Evolutionary conservation across 768 basidiomycete genomes (phyloP), one percentile per base, ranked within the genome.

Genomic region (Pisolithus marmoratus): DNA sequence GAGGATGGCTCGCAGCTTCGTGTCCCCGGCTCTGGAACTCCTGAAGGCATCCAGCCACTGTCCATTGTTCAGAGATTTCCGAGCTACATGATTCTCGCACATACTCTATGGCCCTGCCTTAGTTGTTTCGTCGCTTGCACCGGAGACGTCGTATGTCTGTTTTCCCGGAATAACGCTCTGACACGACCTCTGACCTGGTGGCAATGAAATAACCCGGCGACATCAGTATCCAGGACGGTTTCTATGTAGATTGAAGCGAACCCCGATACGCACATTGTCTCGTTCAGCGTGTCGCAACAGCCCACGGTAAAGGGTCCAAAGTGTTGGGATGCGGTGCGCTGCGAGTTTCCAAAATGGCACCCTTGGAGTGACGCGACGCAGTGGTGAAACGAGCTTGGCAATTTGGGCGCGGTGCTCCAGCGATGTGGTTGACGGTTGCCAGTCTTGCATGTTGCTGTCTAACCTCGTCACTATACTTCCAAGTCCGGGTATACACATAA

Each of bases 281-380:
- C 74, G 74, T 1, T 81, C 78, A 6, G 86, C 75, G 38, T 75
- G 60, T 26, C 74, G 70, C 45, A 89, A 66, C 14, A 94, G 73
- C 4, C 81, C 80, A 20, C 90, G 77, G 64, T 93, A 94, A 5
- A 94, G 70, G 0, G 74, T 66, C 86, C 88, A 90, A 58, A 87
- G 65, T 0, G 89, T 91, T 3, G 92, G 90, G 24, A 84, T 67
- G 20, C 84, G 79, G 64, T 94, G 92, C 0, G 83, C 84, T 0
- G 75, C 72, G 24, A 91, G 82, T 46, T 78, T 63, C 60, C 76
- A 90, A 59, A 91, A 88, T 3, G 86, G 82, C 3, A 79, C 74
- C 20, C 75, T 73, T 8, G 86, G 81, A 11, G 81, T 74, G 5
- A 82, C 70, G 27, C 84, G 81, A 29, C 78, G 75, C 1, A 89